Evolutionary conservation across 352 stramenopile genomes (phyloP), one percentile per base, ranked within the genome.

Genomic region (Phytophthora multivora): DNA sequence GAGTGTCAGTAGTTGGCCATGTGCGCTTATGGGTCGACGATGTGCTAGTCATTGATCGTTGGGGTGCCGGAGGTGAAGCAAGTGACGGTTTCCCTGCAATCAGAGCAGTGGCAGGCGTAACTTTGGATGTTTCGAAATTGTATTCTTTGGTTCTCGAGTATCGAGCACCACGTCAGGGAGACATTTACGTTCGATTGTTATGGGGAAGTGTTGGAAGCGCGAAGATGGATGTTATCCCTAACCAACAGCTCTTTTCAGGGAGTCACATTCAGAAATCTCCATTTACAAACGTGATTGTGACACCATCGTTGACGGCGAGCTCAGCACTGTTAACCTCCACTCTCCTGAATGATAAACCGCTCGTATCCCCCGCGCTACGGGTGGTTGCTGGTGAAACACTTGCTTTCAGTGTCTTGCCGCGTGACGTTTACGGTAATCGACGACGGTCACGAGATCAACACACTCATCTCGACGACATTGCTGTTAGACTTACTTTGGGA

Each of bases 131-230:
- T 30, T 79, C 64, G 8, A 50, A 66, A 0, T 78, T 72, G 15
- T 87, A 90, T 42, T 28, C 75, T 11, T 43, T 94, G 16, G 69
- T 81, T 16, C 48, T 92, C 7, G 85, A 94, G 48, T 92, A 91
- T 38, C 69, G 83, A 15, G 66, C 87, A 8, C 51, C 85, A 8
- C 58, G 64, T 11, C 41, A 56, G 15, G 73, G 64, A 3, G 57
- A 78, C 18, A 66, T 82, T 9, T 61, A 74, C 8, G 65, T 86
- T n/a, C 58, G 63, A 7, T 59, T 92, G 5, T 66, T 73, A 31
- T 92, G 83, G 83, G 85, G 63, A 23, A 58, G 21, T 38, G 41
- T 51, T 21, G 64, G 64, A 30, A 57, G 31, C 36, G 31, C 31
- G 16, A 61, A 57, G 38, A 71, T 86, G 50, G 71, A 87, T 51